Evolutionary conservation across 371 early-diverging fungal species (phyloP).

Genomic region (Zancudomyces culisetae): DNA sequence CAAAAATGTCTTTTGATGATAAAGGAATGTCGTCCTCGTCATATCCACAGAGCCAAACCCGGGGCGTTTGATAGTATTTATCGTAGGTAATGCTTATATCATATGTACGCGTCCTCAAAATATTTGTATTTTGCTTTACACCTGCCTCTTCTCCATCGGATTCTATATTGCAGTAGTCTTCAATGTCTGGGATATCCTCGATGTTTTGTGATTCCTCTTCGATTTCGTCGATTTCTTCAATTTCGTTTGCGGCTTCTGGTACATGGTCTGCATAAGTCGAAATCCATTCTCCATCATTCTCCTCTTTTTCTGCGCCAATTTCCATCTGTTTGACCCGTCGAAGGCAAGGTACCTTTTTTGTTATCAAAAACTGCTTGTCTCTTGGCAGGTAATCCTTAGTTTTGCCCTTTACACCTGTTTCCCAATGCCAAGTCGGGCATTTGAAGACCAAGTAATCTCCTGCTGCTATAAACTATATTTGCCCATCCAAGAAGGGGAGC

Average conservation of each 20-base stretch:
- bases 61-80: conserved; percentile 94
- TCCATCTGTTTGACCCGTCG: conserved; percentile 75
- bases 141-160: conserved; percentile 16
- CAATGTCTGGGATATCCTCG: conserved; percentile 88
- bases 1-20: conserved; percentile 67
- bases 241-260: conserved; percentile 23
- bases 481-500: no score
- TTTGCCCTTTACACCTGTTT: conserved; percentile 62
- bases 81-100: conserved; percentile 95
- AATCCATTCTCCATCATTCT: conserved; percentile 56
- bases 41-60: conserved; percentile 92
- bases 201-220: conserved; percentile 29
- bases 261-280: conserved; percentile 45
- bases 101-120: conserved; percentile 83
- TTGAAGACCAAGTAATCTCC: conserved; percentile 94
- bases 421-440: conserved; percentile 97
- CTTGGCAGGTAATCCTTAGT: conserved; percentile 68
- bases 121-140: conserved; percentile 43
- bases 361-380: conserved; percentile 88
- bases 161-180: conserved; percentile 40
- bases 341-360: conserved; percentile 87
- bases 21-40: conserved; percentile 79
- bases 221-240: conserved; percentile 49
- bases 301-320: conserved; percentile 42
- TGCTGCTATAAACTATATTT: conserved; percentile 68